These are phyloP conservation scores for Pseudocercospora eumusae DNA, from an alignment of 2,329 filamentous ascomycete species.

Conservation along the genomic window DNA sequence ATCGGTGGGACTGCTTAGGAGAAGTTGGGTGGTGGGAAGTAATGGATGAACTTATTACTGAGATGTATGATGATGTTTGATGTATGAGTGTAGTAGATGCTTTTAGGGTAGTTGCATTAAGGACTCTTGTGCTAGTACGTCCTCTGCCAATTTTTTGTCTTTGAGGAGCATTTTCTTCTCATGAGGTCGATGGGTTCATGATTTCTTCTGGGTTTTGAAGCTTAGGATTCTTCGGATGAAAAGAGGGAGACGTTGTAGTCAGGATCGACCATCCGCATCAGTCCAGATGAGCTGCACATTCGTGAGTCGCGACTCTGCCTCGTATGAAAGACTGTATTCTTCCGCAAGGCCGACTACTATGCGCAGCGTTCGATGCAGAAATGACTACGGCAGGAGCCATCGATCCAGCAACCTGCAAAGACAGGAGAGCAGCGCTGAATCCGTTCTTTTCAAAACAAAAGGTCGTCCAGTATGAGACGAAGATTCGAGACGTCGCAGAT, in stretches of 20 bases:
- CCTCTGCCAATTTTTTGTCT: not conserved
- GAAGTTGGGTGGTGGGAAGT: constrained; percentile 1
- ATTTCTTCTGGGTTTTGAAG: not conserved
- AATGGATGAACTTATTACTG: not conserved
- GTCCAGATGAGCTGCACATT: no score
- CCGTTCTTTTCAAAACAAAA: no score
- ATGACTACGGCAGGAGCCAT: no score
- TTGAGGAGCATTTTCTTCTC: not conserved
- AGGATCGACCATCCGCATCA: not conserved
- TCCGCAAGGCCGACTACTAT: no score
- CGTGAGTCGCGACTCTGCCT: no score
- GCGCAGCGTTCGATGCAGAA: no score
- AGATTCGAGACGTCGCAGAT: no score
- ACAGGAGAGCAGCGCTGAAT: no score
- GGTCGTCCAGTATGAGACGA: no score
- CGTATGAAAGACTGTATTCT: no score
- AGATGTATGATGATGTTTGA: not conserved
- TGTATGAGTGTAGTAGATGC: not conserved
- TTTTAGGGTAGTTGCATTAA: not conserved
- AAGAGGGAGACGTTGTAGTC: not conserved
- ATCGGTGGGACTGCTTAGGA: constrained; percentile 17
- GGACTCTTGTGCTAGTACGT: not conserved
- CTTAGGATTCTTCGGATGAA: no score
- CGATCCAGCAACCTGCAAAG: no score
- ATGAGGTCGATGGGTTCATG: not conserved